Percentiles rank a stretch among this genome's conserved stretches.
These are phyloP conservation scores for Glycine tomentella DNA, from an alignment of 306 rosid species.

Conservation along the genomic window DNA sequence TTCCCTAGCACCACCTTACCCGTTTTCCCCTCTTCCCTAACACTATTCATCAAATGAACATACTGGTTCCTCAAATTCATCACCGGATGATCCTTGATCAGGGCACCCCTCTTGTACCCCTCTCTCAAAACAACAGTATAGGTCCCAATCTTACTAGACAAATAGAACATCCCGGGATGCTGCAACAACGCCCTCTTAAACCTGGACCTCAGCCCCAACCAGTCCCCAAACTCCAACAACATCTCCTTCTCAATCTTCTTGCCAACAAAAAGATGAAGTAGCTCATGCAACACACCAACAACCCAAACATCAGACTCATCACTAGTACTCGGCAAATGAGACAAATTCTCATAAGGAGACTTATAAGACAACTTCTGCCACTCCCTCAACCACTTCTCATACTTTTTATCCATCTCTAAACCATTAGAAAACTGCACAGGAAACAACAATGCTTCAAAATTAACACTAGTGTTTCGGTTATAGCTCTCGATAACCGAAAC, in stretches of 20 bases:
- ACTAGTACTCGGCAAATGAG: conserved; percentile 57
- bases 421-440: conserved; percentile 58
- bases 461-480: conserved; percentile 7
- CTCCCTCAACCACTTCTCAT: conserved; percentile 75
- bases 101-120: conserved; percentile 81
- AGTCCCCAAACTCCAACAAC: conserved; percentile 70
- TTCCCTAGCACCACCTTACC: conserved; percentile 47
- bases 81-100: conserved; percentile 59
- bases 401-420: conserved; percentile 76
- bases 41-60: conserved; percentile 71
- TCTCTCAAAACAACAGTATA: conserved; percentile 78
- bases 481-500: conserved; percentile 62
- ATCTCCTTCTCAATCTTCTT: conserved; percentile 78
- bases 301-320: conserved; percentile 84
- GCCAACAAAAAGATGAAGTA: conserved; percentile 75
- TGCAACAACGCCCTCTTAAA: conserved; percentile 75
- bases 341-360: conserved; percentile 79
- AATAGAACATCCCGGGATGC: conserved; percentile 84
- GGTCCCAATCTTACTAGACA: conserved; percentile 74
- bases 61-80: conserved; percentile 70
- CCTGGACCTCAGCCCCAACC: conserved; percentile 76
- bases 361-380: conserved; percentile 83
- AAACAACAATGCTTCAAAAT: no score
- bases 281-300: conserved; percentile 80
- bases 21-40: conserved; percentile 56